phyloP scores from a whole-genome alignment of 129 eudicot species.

The Sambucus nigra region DNA sequence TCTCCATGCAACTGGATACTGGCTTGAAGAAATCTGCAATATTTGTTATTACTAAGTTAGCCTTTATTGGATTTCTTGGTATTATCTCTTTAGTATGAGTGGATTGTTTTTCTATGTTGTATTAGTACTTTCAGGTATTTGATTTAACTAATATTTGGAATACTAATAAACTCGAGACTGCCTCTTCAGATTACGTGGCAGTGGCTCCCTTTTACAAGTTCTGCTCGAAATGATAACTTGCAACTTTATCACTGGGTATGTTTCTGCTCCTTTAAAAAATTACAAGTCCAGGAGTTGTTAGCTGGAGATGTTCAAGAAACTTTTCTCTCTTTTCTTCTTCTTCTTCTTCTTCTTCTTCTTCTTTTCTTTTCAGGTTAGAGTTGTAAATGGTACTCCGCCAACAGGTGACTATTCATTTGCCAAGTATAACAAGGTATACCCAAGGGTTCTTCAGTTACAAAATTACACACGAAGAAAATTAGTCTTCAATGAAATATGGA shows the following conservation, averaged over 20 bases:
- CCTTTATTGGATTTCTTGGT: too few relatives aligned
- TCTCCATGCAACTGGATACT: too few relatives aligned
- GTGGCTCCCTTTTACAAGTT: constrained; percentile 86
- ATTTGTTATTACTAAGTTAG: too few relatives aligned
- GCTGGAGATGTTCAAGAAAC: constrained; percentile 6
- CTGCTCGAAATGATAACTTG: constrained; percentile 88
- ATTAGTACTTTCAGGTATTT: neutral
- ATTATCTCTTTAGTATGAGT: neutral
- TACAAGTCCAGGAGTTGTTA: constrained; percentile 6
- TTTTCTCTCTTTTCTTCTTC: neutral
- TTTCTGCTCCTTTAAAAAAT: neutral
- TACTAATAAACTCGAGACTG: constrained; percentile 5
- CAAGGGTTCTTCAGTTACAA: neutral
- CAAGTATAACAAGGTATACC: constrained; percentile 76
- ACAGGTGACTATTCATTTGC: constrained; percentile 95
- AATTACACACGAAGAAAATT: neutral
- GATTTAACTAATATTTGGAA: neutral
- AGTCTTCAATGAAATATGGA: neutral
- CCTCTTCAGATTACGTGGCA: constrained; percentile 81
- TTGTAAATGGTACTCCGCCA: constrained; percentile 91
- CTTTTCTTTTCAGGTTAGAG: constrained; percentile 91
- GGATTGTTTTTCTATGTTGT: neutral
- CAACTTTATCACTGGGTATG: constrained; percentile 96
- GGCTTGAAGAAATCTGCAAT: too few relatives aligned
- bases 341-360: too few relatives aligned